phyloP scores from a whole-genome alignment of 2,329 filamentous ascomycete species.

The Cladophialophora yegresii region DNA sequence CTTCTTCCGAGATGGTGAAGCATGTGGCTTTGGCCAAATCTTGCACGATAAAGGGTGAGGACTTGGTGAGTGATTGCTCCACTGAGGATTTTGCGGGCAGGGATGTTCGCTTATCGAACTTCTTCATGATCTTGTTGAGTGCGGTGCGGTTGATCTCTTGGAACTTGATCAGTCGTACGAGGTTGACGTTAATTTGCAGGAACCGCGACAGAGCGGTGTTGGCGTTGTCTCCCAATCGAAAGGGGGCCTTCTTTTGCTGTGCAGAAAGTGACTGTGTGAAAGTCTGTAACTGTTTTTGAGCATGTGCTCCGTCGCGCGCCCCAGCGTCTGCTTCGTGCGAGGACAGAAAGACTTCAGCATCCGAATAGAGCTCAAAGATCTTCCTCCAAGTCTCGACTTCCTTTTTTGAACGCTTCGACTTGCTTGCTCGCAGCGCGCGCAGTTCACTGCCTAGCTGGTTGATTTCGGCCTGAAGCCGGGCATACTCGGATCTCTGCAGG shows the following conservation, averaged over 20 bases:
- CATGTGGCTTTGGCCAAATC: conserved; percentile 75
- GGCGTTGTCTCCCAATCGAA: conserved; percentile 69
- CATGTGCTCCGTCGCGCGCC: conserved; percentile 64
- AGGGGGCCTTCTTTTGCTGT: conserved; percentile 59
- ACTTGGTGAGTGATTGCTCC: conserved; percentile 25
- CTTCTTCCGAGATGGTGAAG: conserved; percentile 69
- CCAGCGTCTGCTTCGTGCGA: conserved; percentile 71
- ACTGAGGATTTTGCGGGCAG: conserved; percentile 62
- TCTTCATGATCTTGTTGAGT: conserved; percentile 82
- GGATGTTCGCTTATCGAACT: conserved; percentile 84
- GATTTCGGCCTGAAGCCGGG: conserved; percentile 65
- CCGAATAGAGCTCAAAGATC: conserved; percentile 78
- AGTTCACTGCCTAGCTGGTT: conserved; percentile 65
- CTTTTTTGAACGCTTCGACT: conserved; percentile 60
- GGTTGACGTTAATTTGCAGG: conserved; percentile 68
- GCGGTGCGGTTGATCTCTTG: conserved; percentile 80
- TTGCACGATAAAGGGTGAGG: conserved; percentile 48
- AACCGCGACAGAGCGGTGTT: conserved; percentile 67
- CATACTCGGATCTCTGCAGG: conserved; percentile 67
- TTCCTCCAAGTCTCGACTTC: conserved; percentile 76
- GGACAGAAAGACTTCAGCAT: conserved; percentile 80
- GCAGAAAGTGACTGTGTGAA: conserved; percentile 61
- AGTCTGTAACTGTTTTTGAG: conserved; percentile 67
- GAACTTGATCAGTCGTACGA: conserved; percentile 80
- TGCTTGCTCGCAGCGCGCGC: conserved; percentile 61